Conservation (phyloP, 208 protist genomes). For the Endotrypanum monterogeii region DNA sequence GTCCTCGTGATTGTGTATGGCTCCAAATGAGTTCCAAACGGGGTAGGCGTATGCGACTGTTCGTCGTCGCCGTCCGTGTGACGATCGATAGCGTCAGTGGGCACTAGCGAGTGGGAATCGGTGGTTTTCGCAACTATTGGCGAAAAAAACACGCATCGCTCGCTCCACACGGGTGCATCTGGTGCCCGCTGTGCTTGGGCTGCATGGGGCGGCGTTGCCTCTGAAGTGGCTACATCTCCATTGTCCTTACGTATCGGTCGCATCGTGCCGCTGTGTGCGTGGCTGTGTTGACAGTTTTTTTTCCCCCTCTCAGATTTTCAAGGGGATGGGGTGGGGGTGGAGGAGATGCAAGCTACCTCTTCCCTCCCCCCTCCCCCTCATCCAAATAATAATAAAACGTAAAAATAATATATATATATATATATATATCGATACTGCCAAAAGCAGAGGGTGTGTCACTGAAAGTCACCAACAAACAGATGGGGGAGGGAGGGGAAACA, state of each 20-base stretch:
- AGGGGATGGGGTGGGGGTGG: no score
- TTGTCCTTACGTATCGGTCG: background rate
- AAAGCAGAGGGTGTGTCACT: no score
- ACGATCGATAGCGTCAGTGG: background rate
- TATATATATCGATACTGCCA: no score
- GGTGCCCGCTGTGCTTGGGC: background rate
- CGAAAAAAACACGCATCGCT: constrained; percentile 12
- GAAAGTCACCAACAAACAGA: no score
- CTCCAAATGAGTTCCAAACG: constrained; percentile 10
- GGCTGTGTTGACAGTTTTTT: background rate
- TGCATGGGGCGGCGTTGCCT: background rate
- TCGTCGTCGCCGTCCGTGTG: background rate
- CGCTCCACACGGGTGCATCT: constrained; percentile 1
- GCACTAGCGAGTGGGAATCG: background rate
- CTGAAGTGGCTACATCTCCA: background rate
- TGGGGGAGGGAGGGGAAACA: background rate
- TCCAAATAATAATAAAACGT: no score
- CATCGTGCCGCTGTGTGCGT: background rate
- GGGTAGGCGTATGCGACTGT: background rate
- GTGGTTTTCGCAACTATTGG: background rate
- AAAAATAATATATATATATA: no score
- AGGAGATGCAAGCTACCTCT: no score
- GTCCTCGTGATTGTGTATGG: constrained; percentile 29
- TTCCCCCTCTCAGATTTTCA: no score
- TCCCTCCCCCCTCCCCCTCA: no score